Conservation (phyloP, 2,329 filamentous ascomycete species). For the Shiraia bambusicola region DNA sequence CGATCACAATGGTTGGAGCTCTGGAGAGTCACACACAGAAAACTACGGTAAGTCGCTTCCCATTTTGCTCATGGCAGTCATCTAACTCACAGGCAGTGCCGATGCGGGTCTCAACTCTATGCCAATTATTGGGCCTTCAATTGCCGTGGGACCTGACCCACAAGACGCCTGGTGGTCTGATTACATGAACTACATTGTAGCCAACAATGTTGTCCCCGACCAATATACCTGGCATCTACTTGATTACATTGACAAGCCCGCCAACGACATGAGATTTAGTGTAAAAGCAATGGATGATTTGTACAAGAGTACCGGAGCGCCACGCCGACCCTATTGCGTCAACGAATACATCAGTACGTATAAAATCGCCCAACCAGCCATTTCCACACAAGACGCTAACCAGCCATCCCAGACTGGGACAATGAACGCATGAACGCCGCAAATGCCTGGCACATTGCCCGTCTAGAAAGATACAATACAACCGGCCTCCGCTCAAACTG, state of each 20-base stretch:
- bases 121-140: slow-evolving; percentile 43
- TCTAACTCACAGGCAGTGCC: too few relatives aligned
- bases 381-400: too few relatives aligned
- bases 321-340: too few relatives aligned
- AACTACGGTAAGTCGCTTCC: slow-evolving; percentile 40
- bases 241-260: not conserved
- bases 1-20: too few relatives aligned
- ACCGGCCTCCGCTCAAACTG: slow-evolving; percentile 50
- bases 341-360: too few relatives aligned
- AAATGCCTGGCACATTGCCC: slow-evolving; percentile 49
- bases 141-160: slow-evolving; percentile 32
- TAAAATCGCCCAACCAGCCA: too few relatives aligned
- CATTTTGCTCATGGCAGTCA: slow-evolving; percentile 13
- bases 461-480: slow-evolving; percentile 48
- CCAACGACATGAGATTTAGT: not conserved
- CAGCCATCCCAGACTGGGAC: not conserved
- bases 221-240: slow-evolving; percentile 49
- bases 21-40: too few relatives aligned
- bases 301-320: too few relatives aligned
- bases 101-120: not conserved
- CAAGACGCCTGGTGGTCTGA: slow-evolving; percentile 39
- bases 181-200: slow-evolving; percentile 37
- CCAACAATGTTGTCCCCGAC: slow-evolving; percentile 46
- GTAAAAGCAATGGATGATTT: not conserved
- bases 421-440: slow-evolving; percentile 15